Evolutionary conservation across 192 early-diverging fungal genomes (phyloP).

Genomic region (Chytriomyces sp.): DNA sequence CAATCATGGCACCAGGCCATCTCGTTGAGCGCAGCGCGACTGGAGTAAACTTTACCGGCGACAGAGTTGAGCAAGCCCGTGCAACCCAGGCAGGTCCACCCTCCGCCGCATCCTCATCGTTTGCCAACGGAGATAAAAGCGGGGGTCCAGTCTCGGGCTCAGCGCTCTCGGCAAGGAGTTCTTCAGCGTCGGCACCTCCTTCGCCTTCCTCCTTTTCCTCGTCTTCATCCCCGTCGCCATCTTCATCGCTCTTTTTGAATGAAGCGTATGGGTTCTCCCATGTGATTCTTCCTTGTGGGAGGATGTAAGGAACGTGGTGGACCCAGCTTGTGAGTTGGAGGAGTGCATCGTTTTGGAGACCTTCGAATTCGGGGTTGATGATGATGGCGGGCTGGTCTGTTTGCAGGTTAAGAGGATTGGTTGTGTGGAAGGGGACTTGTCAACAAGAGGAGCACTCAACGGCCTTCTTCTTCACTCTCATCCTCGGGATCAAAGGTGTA

Average conservation of each 20-base stretch:
- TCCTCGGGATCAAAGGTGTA: slow-evolving; percentile 67
- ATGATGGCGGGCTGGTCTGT: slow-evolving; percentile 56
- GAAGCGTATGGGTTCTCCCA: slow-evolving; percentile 60
- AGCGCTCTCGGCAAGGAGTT: slow-evolving; percentile 34
- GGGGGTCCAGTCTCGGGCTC: slow-evolving; percentile 63
- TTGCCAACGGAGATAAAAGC: slow-evolving; percentile 46
- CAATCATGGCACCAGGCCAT: slow-evolving; percentile 63
- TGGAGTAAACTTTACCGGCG: slow-evolving; percentile 60
- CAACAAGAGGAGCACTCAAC: slow-evolving; percentile 24
- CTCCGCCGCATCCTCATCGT: slow-evolving; percentile 52
- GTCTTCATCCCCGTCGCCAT: slow-evolving; percentile 43
- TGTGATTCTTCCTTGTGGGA: slow-evolving; percentile 60
- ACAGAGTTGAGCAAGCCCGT: slow-evolving; percentile 50
- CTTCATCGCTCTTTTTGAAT: slow-evolving; percentile 34
- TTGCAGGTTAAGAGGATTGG: background rate
- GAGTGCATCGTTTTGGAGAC: slow-evolving; percentile 53
- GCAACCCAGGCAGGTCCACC: slow-evolving; percentile 56
- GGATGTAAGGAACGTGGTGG: slow-evolving; percentile 67
- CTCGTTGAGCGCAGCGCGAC: slow-evolving; percentile 55
- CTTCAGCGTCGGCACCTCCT: slow-evolving; percentile 41
- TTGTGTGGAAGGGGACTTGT: background rate
- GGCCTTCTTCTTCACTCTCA: slow-evolving; percentile 48
- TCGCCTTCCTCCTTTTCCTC: slow-evolving; percentile 46
- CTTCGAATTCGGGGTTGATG: slow-evolving; percentile 65
- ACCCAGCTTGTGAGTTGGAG: slow-evolving; percentile 61